These are phyloP conservation scores for Lasiodiplodia hormozganensis DNA, from an alignment of 2,329 filamentous ascomycete genomes.

Conservation along the genomic window DNA sequence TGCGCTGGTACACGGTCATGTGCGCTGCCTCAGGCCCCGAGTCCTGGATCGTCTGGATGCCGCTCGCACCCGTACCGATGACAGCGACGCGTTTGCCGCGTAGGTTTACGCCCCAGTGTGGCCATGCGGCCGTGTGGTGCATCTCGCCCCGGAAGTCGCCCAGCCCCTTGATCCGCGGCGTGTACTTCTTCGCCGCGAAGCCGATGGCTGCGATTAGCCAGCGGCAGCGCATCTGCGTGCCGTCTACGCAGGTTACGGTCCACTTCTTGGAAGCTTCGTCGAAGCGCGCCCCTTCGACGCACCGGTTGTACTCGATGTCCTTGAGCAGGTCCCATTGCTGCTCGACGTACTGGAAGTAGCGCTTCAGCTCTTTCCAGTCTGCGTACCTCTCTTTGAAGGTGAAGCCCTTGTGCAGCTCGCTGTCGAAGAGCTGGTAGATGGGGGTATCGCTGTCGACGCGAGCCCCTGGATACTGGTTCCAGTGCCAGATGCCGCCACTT, in stretches of 20 bases:
- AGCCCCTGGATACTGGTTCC: constrained; percentile 44
- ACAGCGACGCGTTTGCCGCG: constrained; percentile 27
- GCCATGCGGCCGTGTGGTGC: constrained; percentile 20
- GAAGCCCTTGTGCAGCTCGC: constrained; percentile 38
- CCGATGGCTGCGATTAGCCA: constrained; percentile 54
- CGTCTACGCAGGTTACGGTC: constrained; percentile 55
- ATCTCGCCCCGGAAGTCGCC: constrained; percentile 24
- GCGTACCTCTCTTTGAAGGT: constrained; percentile 35
- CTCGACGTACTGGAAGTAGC: constrained; percentile 39
- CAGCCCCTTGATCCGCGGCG: constrained; percentile 45
- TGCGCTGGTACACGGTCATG: constrained; percentile 24
- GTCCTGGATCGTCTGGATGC: constrained; percentile 34
- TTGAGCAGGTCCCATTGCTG: constrained; percentile 35
- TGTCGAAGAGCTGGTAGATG: constrained; percentile 42
- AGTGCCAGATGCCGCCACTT: constrained; percentile 46
- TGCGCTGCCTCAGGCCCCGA: background rate
- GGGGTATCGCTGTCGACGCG: constrained; percentile 41
- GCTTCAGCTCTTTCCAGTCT: constrained; percentile 36
- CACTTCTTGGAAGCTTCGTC: constrained; percentile 38
- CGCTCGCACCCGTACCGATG: constrained; percentile 28
- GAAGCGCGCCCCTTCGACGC: constrained; percentile 52
- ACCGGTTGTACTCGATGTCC: constrained; percentile 49
- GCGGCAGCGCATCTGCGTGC: constrained; percentile 51
- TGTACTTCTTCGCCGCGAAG: constrained; percentile 36
- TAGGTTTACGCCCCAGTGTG: constrained; percentile 23